Base-by-base conservation (phyloP, 495 filamentous ascomycete genomes). In the Trichoderma gamsii region DNA sequence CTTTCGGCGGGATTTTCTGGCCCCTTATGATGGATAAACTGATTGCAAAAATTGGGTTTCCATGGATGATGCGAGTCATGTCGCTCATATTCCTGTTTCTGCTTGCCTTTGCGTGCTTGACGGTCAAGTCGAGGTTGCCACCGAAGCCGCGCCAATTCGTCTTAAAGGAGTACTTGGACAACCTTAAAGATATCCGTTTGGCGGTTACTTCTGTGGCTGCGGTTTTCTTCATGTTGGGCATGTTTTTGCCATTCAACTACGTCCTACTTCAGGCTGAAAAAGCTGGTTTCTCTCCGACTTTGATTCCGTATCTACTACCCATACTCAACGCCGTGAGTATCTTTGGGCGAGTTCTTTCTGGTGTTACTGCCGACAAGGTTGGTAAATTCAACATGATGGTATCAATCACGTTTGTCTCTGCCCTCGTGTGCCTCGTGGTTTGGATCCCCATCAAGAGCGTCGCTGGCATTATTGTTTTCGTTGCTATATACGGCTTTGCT, bases 331-430 rank as follows among this genome's bases (percentile, higher is more conserved):
- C 87, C 0, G 82, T 83, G n/a, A 87, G 87, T 68, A 83, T 92
- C 68, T 82, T 89, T 63, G 91, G 91, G n/a, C 86, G 91, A 64
- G 90, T 90, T 64, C 69, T 90, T 11, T 90, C 90, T 2, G 88
- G 88, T n/a, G 85, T 86, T 71, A 64, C 89, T 21, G 91, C 87
- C 51, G 91, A 95, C 75, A 86, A 84, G 69, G 49, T 90, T 43
- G 91, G 91, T 1, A 85, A 88, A 32, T 93, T 85, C 79, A 94
- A 94, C 76, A 78, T 85, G 15, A 89, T 92, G 82, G 83, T 91
- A 38, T 63, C 86, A 44, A 89, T 88, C 72, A 80, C 84, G 3
- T 79, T 77, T 43, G 76, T 87, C 67, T 86, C 87, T 0, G 83
- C 79, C 21, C 83, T 92, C 51, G 78, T 92, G 52, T 84, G 87